Evolutionary conservation across 2,329 filamentous ascomycete genomes (phyloP).

Genomic region (Aspergillus awamori): DNA sequence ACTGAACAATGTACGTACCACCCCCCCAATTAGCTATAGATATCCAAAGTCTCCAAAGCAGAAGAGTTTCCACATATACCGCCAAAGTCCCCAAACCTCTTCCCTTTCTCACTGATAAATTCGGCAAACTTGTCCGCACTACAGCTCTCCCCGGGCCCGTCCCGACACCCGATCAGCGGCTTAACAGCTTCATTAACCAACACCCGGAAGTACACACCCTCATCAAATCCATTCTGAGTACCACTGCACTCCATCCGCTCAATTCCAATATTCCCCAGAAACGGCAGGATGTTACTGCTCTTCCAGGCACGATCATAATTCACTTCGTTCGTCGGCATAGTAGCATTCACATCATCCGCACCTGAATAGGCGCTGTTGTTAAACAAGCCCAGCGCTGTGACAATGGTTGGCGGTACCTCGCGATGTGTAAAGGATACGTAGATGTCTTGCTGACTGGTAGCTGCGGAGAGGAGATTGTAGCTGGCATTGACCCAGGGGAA

Average conservation of each 20-base stretch:
- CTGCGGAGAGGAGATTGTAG: conserved; percentile 51
- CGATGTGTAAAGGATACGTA: conserved; percentile 71
- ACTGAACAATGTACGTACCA: no score
- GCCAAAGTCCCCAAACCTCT: conserved; percentile 22
- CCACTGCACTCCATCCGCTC: conserved; percentile 66
- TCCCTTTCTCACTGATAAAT: conserved; percentile 47
- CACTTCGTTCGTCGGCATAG: conserved; percentile 65
- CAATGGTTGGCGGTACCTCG: conserved; percentile 67
- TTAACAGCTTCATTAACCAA: conserved; percentile 57
- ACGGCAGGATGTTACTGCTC: conserved; percentile 65
- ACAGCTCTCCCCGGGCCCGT: conserved; percentile 57
- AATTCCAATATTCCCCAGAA: conserved; percentile 67
- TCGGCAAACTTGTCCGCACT: conserved; percentile 46
- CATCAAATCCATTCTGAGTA: conserved; percentile 55
- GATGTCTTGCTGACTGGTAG: conserved; percentile 55
- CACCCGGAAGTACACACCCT: conserved; percentile 57
- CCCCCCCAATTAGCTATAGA: not conserved
- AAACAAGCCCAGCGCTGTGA: conserved; percentile 69
- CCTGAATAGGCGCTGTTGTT: conserved; percentile 65
- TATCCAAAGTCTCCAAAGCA: not conserved
- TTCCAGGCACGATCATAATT: conserved; percentile 67
- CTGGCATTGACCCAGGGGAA: conserved; percentile 70
- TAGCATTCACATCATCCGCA: conserved; percentile 59
- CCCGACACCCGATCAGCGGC: conserved; percentile 50
- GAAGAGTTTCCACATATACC: conserved; percentile 5